Conservation (phyloP, 176 grass and related monocot genomes). For the Chrysopogon serrulatus region DNA sequence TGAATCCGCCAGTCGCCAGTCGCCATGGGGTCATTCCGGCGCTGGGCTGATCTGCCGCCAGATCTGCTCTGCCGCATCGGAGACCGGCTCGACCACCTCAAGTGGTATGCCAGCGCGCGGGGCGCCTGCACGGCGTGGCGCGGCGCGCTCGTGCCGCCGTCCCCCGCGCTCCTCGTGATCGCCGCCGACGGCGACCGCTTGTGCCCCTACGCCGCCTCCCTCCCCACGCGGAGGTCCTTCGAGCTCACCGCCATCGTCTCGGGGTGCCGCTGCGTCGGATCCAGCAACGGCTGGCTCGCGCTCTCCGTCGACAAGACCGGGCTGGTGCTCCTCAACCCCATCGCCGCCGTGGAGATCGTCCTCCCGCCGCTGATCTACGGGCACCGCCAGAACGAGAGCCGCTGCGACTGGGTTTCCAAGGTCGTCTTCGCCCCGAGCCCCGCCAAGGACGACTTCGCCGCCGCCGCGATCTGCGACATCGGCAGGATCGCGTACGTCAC, state of each 20-base stretch:
- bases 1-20: not conserved
- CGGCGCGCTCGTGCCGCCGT: conserved; percentile 4
- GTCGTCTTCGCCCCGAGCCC: conserved; percentile 33
- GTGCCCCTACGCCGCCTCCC: conserved; percentile 20
- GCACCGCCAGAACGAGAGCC: not conserved
- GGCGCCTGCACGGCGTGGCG: conserved; percentile 35
- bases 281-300: conserved; percentile 38
- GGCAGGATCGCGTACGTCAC: conserved; percentile 14
- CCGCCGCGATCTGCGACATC: conserved; percentile 34
- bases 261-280: conserved; percentile 7
- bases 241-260: conserved; percentile 12
- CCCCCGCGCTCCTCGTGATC: conserved; percentile 26
- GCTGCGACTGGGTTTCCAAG: conserved; percentile 29
- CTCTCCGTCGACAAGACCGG: not conserved
- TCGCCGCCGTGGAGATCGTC: conserved; percentile 3
- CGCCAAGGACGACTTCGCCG: conserved; percentile 29
- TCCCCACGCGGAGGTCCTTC: conserved; percentile 19
- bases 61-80: conserved; percentile 28
- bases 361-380: conserved; percentile 25
- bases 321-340: conserved; percentile 31
- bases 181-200: not conserved
- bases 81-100: conserved; percentile 32
- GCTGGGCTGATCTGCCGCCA: conserved; percentile 27
- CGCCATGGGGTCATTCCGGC: conserved; percentile 18
- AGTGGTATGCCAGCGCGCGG: conserved; percentile 27